Percentiles rank a stretch among this genome's conserved stretches.
These are phyloP conservation scores for Piper betle DNA, from an alignment of 164 flowering plant genomes.

Conservation along the genomic window DNA sequence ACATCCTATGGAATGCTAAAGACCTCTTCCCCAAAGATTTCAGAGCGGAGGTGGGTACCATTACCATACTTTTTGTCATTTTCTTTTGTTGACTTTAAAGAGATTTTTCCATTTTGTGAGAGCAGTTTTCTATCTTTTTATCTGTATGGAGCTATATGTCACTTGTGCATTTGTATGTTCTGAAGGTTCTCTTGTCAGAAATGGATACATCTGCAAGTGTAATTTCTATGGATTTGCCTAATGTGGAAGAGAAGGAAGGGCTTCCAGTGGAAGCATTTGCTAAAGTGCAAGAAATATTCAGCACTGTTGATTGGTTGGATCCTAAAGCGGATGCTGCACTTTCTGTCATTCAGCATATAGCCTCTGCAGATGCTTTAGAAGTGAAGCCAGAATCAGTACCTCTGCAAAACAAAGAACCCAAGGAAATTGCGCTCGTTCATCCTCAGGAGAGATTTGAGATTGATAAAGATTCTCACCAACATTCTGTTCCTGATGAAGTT, in stretches of 20 bases:
- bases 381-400: conserved; percentile 28
- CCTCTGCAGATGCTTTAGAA: conserved; percentile 28
- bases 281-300: conserved; percentile 72
- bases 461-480: conserved; percentile 6
- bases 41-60: conserved; percentile 69
- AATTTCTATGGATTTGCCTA: conserved; percentile 35
- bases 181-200: conserved; percentile 68
- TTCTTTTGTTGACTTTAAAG: background rate
- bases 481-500: conserved; percentile 3
- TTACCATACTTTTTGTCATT: background rate
- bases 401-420: conserved; percentile 13
- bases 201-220: conserved; percentile 59
- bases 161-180: background rate
- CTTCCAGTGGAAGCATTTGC: conserved; percentile 87
- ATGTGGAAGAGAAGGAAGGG: conserved; percentile 63
- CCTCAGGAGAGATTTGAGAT: conserved; percentile 1
- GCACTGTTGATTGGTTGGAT: conserved; percentile 58
- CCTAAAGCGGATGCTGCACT: conserved; percentile 46
- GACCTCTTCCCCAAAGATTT: conserved; percentile 76
- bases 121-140: conserved; percentile 2
- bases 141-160: background rate
- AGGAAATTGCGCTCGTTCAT: conserved; percentile 14
- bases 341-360: conserved; percentile 36
- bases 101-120: background rate
- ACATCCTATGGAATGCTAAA: conserved; percentile 65